Evolutionary conservation across 169 alveolate genomes (phyloP).

Genomic region (Cryptosporidium meleagridis): DNA sequence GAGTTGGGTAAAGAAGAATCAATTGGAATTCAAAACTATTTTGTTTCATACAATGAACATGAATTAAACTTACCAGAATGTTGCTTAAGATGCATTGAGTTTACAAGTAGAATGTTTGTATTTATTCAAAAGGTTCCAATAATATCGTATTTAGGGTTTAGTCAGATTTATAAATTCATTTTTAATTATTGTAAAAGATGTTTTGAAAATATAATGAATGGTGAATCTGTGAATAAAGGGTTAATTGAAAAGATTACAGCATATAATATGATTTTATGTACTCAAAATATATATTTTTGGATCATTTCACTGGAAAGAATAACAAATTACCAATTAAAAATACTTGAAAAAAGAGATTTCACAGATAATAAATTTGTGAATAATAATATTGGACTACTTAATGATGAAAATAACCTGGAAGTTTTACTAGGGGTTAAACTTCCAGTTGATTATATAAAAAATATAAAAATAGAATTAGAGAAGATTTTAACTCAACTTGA

Average conservation of each 20-base stretch:
- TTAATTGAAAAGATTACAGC: constrained; percentile 18
- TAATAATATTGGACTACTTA: not conserved
- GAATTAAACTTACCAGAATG: constrained; percentile 26
- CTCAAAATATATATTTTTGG: constrained; percentile 67
- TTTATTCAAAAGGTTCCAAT: constrained; percentile 27
- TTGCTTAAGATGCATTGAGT: constrained; percentile 35
- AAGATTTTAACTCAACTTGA: not conserved
- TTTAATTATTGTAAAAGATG: constrained; percentile 28
- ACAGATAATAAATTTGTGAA: constrained; percentile 5
- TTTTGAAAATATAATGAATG: constrained; percentile 28
- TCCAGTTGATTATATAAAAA: constrained; percentile 1
- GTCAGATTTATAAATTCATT: not conserved
- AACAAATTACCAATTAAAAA: constrained; percentile 2
- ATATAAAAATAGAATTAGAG: constrained; percentile 18
- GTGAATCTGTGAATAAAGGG: not conserved
- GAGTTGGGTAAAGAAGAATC: constrained; percentile 15
- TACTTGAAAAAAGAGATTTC: not conserved
- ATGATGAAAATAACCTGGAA: constrained; percentile 4
- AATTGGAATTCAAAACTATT: constrained; percentile 1
- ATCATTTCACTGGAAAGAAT: constrained; percentile 26
- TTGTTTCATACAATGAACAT: not conserved
- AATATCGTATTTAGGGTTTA: constrained; percentile 26
- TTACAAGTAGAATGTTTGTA: not conserved
- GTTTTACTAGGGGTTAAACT: constrained; percentile 15
- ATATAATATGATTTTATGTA: constrained; percentile 35